A percentile compares a stretch with the other conserved stretches of the same genome.
phyloP scores from a whole-genome alignment of 106 monocot genomes.

The Dendrobium officinale region DNA sequence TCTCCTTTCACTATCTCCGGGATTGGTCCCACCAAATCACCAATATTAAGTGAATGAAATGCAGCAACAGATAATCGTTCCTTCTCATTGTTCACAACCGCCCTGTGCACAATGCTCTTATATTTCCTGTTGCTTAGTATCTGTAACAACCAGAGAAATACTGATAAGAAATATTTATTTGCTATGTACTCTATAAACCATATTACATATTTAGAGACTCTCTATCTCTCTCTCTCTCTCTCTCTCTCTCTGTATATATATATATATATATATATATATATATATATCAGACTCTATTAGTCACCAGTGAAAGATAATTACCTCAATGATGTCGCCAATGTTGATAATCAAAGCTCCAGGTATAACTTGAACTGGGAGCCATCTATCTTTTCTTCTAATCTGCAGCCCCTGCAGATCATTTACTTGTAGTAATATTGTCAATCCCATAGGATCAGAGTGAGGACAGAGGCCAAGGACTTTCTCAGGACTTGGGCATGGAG shows the following conservation, averaged over 20 bases:
- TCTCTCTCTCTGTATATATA: too few species aligned
- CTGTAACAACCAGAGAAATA: constrained; percentile 17
- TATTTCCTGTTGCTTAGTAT: constrained; percentile 62
- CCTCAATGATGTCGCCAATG: constrained; percentile 27
- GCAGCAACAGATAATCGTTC: constrained; percentile 53
- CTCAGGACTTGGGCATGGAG: constrained; percentile 14
- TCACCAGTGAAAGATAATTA: background rate
- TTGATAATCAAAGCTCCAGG: constrained; percentile 19
- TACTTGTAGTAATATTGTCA: constrained; percentile 24
- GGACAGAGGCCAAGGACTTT: constrained; percentile 22
- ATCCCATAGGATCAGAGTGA: constrained; percentile 21
- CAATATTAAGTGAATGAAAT: constrained; percentile 17
- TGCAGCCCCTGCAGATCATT: constrained; percentile 15
- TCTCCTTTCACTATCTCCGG: constrained; percentile 6
- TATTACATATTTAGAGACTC: too few species aligned
- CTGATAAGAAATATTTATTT: background rate
- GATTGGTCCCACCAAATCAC: constrained; percentile 6
- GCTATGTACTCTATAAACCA: background rate
- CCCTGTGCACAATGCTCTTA: constrained; percentile 73
- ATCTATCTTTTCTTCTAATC: constrained; percentile 13
- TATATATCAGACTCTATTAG: background rate
- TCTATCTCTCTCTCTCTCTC: too few species aligned
- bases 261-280: too few species aligned
- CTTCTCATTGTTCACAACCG: constrained; percentile 24
- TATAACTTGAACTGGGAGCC: constrained; percentile 15